These are phyloP conservation scores for Lippia alba DNA, from an alignment of 305 asterid species.

Conservation along the genomic window DNA sequence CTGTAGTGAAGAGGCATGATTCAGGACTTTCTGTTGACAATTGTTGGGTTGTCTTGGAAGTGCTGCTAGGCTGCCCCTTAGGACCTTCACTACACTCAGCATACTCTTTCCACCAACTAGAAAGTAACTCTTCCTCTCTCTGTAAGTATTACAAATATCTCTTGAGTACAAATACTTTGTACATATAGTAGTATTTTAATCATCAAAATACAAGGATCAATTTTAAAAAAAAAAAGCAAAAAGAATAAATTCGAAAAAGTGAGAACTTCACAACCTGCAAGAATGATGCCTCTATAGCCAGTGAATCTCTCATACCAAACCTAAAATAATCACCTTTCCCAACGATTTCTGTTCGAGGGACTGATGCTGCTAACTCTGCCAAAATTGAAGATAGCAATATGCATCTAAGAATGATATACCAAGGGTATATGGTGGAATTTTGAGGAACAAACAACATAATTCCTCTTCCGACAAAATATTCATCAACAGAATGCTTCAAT, in stretches of 20 bases:
- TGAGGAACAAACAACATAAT: conserved; percentile 13
- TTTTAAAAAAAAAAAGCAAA: conserved; percentile 4
- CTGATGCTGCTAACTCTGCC: conserved; percentile 87
- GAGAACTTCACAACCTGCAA: conserved; percentile 69
- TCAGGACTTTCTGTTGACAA: conserved; percentile 46
- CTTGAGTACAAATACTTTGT: conserved; percentile 35
- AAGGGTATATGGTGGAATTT: conserved; percentile 7
- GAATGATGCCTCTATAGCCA: conserved; percentile 94
- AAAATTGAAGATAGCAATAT: conserved; percentile 27
- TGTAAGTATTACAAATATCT: conserved; percentile 41
- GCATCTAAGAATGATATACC: conserved; percentile 18
- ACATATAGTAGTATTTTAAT: conserved; percentile 17
- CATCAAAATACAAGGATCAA: conserved; percentile 17
- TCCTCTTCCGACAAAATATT: conserved; percentile 18
- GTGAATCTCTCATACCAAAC: conserved; percentile 97
- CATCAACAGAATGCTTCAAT: background rate
- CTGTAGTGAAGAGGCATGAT: conserved; percentile 47
- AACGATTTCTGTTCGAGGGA: conserved; percentile 79
- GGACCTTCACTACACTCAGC: conserved; percentile 99
- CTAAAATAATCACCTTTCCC: conserved; percentile 95
- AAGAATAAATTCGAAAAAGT: conserved; percentile 18
- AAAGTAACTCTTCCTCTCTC: conserved; percentile 93
- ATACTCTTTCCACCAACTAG: conserved; percentile 94
- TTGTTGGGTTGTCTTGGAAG: conserved; percentile 41
- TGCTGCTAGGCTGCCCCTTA: conserved; percentile 47